Evolutionary conservation across 352 stramenopile genomes (phyloP), one percentile per base, ranked within the genome.

Genomic region (Phytophthora podocarpi): DNA sequence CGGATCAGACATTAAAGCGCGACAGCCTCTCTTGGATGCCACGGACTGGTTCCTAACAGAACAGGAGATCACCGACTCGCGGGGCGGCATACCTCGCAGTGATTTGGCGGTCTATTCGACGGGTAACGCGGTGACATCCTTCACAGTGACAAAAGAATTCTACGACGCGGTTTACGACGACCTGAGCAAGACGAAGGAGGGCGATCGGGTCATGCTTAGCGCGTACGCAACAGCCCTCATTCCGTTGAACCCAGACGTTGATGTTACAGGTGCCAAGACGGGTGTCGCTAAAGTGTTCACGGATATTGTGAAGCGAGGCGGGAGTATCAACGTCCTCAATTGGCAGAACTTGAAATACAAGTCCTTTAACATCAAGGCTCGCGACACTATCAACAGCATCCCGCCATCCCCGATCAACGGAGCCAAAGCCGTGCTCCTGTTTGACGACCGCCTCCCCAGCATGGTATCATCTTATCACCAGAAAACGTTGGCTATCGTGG

Each of bases 331-430:
- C 32, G 57, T 71, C 21, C 72, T 89, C 16, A 74, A 71, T 9
- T 89, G 74, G 79, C 58, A 57, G 24, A 90, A 87, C 36, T 42
- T 79, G 10, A 50, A 74, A 4, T 72, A 87, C 35, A 60, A 51
- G 9, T 27, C 57, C 1, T 63, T 76, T 48, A 84, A 80, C 43
- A 39, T 76, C 32, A 55, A 61, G 16, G 54, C 80, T 43, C 76
- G 74, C 27, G 45, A 76, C 26, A 54, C 46, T 16, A 67, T 84
- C 42, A 87, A 85, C 59, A 48, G 32, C 8, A 50, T 78, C 20
- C 39, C 49, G 1, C 23, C n/a, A 4, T 53, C 50, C n/a, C 40
- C 50, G 0, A 46, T 53, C n/a, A 72, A 69, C 24, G 54, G 53
- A 2, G 64, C 59, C 13, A 42, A 34, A 18, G 42, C 62, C 23